Percentiles rank a stretch among this genome's conserved stretches.
Evolutionary conservation across 495 filamentous ascomycete species (phyloP).

Genomic region (Hypoxylon fragiforme): DNA sequence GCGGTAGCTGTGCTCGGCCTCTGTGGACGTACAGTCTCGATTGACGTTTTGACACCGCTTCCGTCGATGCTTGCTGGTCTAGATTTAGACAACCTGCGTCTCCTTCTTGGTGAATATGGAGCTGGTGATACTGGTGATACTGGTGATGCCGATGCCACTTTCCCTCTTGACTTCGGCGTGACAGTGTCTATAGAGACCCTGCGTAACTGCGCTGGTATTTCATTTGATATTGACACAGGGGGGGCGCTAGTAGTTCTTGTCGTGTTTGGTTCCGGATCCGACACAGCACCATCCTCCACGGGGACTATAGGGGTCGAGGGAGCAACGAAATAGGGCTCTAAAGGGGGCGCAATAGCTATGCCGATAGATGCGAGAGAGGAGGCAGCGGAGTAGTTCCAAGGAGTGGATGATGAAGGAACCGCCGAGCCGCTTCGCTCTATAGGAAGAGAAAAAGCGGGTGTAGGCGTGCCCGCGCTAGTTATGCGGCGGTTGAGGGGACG

Average conservation of each 20-base stretch:
- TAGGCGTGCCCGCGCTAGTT: slow-evolving; percentile 8
- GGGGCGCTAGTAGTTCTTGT: not conserved
- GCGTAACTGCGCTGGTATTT: not conserved
- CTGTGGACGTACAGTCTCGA: slow-evolving; percentile 10
- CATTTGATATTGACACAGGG: not conserved
- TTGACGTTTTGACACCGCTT: slow-evolving; percentile 3
- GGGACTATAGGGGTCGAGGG: not conserved
- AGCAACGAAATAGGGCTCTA: slow-evolving; percentile 9
- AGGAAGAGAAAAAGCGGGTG: not conserved
- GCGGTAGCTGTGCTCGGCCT: not conserved
- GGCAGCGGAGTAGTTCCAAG: slow-evolving; percentile 7
- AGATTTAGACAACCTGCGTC: slow-evolving; percentile 33
- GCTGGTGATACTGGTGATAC: not conserved
- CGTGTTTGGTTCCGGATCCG: not conserved
- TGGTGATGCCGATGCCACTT: not conserved
- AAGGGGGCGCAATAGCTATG: slow-evolving; percentile 31
- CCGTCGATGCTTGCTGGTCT: slow-evolving; percentile 1
- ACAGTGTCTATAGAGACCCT: slow-evolving; percentile 7
- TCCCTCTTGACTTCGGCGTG: not conserved
- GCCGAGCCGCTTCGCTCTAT: slow-evolving; percentile 7
- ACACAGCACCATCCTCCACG: not conserved
- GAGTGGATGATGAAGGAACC: slow-evolving; percentile 10
- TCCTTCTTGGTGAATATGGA: slow-evolving; percentile 13
- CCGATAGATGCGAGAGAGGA: slow-evolving; percentile 34
- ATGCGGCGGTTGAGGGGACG: slow-evolving; percentile 23